Percentiles rank a stretch among this genome's conserved stretches.
Evolutionary conservation across 495 filamentous ascomycete genomes (phyloP).

Genomic region (Aspergillus funiculosus): DNA sequence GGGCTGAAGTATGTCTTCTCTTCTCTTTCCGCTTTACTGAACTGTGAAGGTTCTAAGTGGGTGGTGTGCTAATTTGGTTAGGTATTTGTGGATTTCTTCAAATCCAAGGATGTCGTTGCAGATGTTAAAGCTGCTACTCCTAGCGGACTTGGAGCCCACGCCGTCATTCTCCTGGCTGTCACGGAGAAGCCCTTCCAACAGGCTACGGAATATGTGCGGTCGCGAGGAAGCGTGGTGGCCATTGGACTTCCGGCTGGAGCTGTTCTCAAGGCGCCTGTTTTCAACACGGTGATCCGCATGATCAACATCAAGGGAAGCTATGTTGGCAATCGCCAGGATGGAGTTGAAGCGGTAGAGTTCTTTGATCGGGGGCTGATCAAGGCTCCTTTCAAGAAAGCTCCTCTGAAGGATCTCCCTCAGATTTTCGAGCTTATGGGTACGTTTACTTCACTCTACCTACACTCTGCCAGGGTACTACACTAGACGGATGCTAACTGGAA

Average conservation of each 20-base stretch:
- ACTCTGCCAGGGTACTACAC: neutral
- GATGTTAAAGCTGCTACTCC: constrained; percentile 73
- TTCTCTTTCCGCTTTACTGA: too few relatives aligned
- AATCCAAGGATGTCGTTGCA: constrained; percentile 65
- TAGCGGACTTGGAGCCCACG: constrained; percentile 79
- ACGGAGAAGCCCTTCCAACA: constrained; percentile 92
- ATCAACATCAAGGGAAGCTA: constrained; percentile 90
- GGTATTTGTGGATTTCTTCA: constrained; percentile 71
- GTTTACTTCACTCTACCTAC: constrained; percentile 11
- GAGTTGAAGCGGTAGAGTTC: constrained; percentile 81
- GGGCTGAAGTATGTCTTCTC: constrained; percentile 41
- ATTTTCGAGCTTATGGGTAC: constrained; percentile 67
- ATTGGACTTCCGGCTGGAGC: constrained; percentile 81
- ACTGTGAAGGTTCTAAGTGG: too few relatives aligned
- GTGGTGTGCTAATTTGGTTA: too few relatives aligned
- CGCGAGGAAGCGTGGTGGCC: constrained; percentile 70
- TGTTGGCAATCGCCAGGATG: constrained; percentile 84
- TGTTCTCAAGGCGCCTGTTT: constrained; percentile 74
- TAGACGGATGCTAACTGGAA: neutral
- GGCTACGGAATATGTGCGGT: constrained; percentile 76
- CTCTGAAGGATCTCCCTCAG: constrained; percentile 67
- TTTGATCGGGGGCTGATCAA: constrained; percentile 76
- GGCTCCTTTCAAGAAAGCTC: constrained; percentile 76
- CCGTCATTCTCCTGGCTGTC: constrained; percentile 78
- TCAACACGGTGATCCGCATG: constrained; percentile 80